Evolutionary conservation across 2,329 filamentous ascomycete genomes (phyloP), one percentile per base, ranked within the genome.

Genomic region (Gnomoniopsis sp.): DNA sequence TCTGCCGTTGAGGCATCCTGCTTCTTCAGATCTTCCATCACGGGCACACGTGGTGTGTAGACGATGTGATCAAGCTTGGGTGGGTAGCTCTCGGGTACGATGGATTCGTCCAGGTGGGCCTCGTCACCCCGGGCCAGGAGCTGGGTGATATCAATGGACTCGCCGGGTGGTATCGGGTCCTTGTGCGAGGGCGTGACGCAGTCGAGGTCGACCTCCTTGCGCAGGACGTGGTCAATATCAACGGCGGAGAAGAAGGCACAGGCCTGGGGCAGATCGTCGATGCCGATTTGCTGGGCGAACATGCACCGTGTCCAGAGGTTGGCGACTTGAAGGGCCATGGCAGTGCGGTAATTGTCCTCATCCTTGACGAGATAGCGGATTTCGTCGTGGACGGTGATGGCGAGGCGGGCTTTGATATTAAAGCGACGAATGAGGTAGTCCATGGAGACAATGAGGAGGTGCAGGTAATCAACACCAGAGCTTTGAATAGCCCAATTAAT

Each of bases 401-500:
- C 86, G 1, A 99, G 78, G 1, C 96, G 90, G 4, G 92, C 92
- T 55, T 90, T 75, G 61, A 99, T 85, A 67, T 90, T 93, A 78
- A 89, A 99, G 6, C 88, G 89, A 2, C 91, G 85, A 55, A 88
- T 88, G 3, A 99, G 82, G 69, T 96, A 96, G 70, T 98, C 93
- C 96, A 99, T 99, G 15, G 87, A 82, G 2, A 98, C 85, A 63
- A 99, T 91, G 19, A 99, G 82, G 4, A 99, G 85, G 69, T 99
- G 95, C 2, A 99, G 83, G 72, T 99, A 99, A 72, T 99, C 96
- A 3, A 98, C 93, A 6, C 96, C 95, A 0, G 91, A 96, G 1
- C 93, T 97, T 69, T 99, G 95, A 66, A 99, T 98, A 3, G 95
- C 95, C 95, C 95, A 99, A 71, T 99, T 99, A 75, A 99, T 98